Conservation (phyloP, 441 rosid species). For the Croton laevigatus region DNA sequence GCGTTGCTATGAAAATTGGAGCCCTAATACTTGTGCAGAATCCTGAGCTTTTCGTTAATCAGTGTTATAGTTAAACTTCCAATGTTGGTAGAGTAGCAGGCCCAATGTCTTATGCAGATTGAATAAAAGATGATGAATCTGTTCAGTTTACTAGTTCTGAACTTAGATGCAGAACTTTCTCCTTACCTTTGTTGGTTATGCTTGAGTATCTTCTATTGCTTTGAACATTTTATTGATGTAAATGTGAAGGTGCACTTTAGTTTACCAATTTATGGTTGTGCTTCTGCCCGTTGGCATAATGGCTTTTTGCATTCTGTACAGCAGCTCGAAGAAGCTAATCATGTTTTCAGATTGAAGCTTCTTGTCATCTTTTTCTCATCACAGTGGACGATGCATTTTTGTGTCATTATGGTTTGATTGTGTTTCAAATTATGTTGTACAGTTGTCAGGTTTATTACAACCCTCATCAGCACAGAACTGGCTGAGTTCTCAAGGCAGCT, state of each 20-base stretch:
- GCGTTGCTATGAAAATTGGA: slow-evolving; percentile 16
- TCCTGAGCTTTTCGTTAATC: slow-evolving; percentile 11
- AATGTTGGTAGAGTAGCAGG: slow-evolving; percentile 16
- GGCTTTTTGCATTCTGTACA: slow-evolving; percentile 1
- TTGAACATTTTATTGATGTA: slow-evolving; percentile 15
- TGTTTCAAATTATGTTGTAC: slow-evolving; percentile 39
- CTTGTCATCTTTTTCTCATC: not conserved
- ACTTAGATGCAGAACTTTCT: slow-evolving; percentile 18
- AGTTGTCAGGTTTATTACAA: slow-evolving; percentile 65
- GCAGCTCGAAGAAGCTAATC: slow-evolving; percentile 7
- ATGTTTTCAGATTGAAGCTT: slow-evolving; percentile 12
- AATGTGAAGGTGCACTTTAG: slow-evolving; percentile 15
- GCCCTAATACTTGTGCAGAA: slow-evolving; percentile 5
- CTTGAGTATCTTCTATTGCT: slow-evolving; percentile 5
- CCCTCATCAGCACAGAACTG: slow-evolving; percentile 72
- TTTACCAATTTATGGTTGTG: slow-evolving; percentile 5
- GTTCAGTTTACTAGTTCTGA: slow-evolving; percentile 19
- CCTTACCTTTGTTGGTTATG: slow-evolving; percentile 8
- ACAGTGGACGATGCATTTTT: not conserved
- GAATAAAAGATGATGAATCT: slow-evolving; percentile 8
- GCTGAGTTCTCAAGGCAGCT: slow-evolving; percentile 74
- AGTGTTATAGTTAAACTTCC: not conserved
- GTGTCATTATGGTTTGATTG: slow-evolving; percentile 17
- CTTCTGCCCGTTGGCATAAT: slow-evolving; percentile 1
- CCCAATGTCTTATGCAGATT: slow-evolving; percentile 9